Percentiles rank a stretch among this genome's conserved stretches.
These are phyloP conservation scores for Rubroshorea leprosula DNA, from an alignment of 345 rosid species.

Conservation along the genomic window DNA sequence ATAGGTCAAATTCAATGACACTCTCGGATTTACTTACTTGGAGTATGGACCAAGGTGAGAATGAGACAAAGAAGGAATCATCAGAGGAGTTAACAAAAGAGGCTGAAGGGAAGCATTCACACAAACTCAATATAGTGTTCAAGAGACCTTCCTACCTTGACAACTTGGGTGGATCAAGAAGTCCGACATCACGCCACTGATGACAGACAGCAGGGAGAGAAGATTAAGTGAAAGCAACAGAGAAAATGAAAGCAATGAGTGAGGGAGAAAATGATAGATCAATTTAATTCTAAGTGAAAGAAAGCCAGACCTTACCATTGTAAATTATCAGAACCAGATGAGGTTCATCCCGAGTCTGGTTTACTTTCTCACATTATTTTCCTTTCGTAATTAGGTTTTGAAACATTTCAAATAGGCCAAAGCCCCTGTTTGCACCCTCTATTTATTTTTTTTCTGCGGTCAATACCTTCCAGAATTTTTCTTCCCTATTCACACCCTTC, in stretches of 20 bases:
- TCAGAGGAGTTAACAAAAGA: slow-evolving; percentile 33
- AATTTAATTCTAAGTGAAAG: slow-evolving; percentile 8
- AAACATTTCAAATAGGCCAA: no score
- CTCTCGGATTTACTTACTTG: slow-evolving; percentile 65
- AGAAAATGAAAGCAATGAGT: background rate
- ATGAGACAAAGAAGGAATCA: slow-evolving; percentile 21
- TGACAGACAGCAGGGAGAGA: background rate
- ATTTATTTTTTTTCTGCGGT: no score
- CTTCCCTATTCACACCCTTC: no score
- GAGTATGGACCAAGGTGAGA: slow-evolving; percentile 34
- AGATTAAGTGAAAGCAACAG: slow-evolving; percentile 1
- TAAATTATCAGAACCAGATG: slow-evolving; percentile 1
- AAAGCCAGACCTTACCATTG: slow-evolving; percentile 14
- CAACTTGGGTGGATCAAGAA: slow-evolving; percentile 41
- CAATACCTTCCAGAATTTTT: no score
- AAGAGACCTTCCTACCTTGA: slow-evolving; percentile 52
- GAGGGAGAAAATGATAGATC: background rate
- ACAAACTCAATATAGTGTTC: slow-evolving; percentile 26
- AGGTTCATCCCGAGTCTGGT: slow-evolving; percentile 5
- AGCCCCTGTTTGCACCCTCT: no score
- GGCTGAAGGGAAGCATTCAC: slow-evolving; percentile 15
- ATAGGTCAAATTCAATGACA: slow-evolving; percentile 31
- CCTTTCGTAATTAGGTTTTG: slow-evolving; percentile 25
- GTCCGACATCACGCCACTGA: slow-evolving; percentile 59
- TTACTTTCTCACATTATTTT: slow-evolving; percentile 6